Evolutionary conservation across 2,329 filamentous ascomycete species (phyloP), one percentile per base, ranked within the genome.

Genomic region (Microcyclospora tardicrescens): DNA sequence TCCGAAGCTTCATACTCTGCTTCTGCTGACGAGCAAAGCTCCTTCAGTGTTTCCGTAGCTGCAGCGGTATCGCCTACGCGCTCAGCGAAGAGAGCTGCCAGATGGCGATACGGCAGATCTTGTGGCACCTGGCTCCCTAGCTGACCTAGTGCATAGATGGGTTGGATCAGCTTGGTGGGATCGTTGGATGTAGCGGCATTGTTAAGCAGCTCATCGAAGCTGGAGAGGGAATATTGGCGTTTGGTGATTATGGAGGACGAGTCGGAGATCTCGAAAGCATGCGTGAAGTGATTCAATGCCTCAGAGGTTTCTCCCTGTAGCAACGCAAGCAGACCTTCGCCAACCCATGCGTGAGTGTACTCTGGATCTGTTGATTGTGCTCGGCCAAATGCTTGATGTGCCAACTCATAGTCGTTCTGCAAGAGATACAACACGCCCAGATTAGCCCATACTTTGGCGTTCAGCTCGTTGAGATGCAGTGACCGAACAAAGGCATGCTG

Each of bases 351-450:
- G 53, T 89, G 78, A 0, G 86, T 79, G 55, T 89, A 94, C 47
- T 95, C 89, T 0, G 93, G 91, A 57, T 98, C 93, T 3, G 83
- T 84, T 1, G 87, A 94, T 59, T 98, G 91, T 3, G 87, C 85
- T 45, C 85, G 74, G 2, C 84, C 86, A 58, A 95, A 96, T 0
- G 84, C 80, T 48, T 87, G 77, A 52, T 93, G 93, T 5, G 91
- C 86, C n/a, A 95, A 70, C 53, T 86, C 73, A 14, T 78, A 61
- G 51, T 98, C 91, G 40, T 82, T 81, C 47, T 93, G 82, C 4
- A 93, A 61, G 12, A 96, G 68, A 42, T 91, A 93, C 8, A 98
- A 67, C 0, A 83, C 79, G 6, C 86, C 91, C 1, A 98, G 66
- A 50, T 98, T 96, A 0, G 85, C 84, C 93, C 91, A 98, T 0